Evolutionary conservation across 83 land plant species (phyloP), one percentile per base, ranked within the genome.

Genomic region (Picea abies): DNA sequence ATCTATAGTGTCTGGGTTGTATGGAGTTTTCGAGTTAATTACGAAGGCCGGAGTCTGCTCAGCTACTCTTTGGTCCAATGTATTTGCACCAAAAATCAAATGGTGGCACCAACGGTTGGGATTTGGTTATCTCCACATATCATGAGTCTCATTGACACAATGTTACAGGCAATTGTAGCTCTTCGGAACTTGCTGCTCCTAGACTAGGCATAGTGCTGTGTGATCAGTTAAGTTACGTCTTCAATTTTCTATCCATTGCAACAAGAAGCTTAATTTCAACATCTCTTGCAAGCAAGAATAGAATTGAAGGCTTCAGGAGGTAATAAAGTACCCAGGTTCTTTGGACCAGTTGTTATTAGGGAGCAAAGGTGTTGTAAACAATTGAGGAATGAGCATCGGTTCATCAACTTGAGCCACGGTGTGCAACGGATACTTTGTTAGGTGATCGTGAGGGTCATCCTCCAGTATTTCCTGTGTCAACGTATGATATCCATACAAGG

Each of bases 211-310:
- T 98, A 39, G 99, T 97, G 17, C 9, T 94, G 17, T 95, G 98
- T 56, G 98, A 95, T 84, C 82, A 90, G 79, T 60, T 87, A 78
- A 73, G 90, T 67, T 94, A 93, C 79, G 61, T 88, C 12, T 95
- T 97, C 82, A 97, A 93, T 96, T 95, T 96, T 78, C 90, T 96
- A 20, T 93, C 96, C 1, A 93, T 96, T 83, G 99, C 98, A 32
- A 95, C 99, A 25, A 93, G 98, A 60, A 96, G 95, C 86, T 85
- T 96, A 94, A 95, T 96, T 67, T 98, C 99, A 8, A 90, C 98
- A 76, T 85, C 99, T 7, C 96, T 96, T 64, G 99, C 99, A 25
- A 88, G 82, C 56, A 79, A 92, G 96, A 26, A 26, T 26, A 26
- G 29, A 26, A 26, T 26, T 26, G 29, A 26, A 26, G 29, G 29